Conservation (phyloP, 1,139 yeast genomes). For the Suhomyces anneliseae region DNA sequence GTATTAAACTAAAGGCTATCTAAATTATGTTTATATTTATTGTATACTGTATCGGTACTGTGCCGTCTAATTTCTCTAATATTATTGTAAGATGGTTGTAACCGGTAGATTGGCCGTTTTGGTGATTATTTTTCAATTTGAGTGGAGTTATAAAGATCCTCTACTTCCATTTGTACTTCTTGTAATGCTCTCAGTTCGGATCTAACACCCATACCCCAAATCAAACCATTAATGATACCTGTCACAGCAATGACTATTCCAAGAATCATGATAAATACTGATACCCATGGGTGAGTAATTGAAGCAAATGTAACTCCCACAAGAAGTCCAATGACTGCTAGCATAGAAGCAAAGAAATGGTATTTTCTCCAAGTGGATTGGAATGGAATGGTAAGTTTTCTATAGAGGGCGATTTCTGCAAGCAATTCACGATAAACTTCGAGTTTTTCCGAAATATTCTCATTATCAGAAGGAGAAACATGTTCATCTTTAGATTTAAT, state of each 20-base stretch:
- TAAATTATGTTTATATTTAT: no score
- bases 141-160: conserved; percentile 34
- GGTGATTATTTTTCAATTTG: not conserved
- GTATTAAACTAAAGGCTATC: no score
- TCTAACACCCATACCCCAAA: conserved; percentile 77
- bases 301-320: conserved; percentile 66
- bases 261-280: conserved; percentile 55
- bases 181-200: conserved; percentile 73
- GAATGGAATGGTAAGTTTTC: conserved; percentile 50
- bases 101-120: no score
- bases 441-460: conserved; percentile 22
- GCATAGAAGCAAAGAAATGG: conserved; percentile 62
- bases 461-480: conserved; percentile 1
- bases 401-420: conserved; percentile 55
- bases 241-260: conserved; percentile 56
- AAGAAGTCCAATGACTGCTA: conserved; percentile 50
- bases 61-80: no score
- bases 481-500: conserved; percentile 14
- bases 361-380: conserved; percentile 65
- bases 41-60: no score
- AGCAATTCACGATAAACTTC: conserved; percentile 57
- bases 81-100: no score
- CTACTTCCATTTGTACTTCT: conserved; percentile 65
- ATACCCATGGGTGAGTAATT: conserved; percentile 53
- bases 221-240: conserved; percentile 74